A percentile compares a stretch with the other conserved stretches of the same genome.
Conservation (phyloP, 2,329 filamentous ascomycete genomes). For the Stemphylium beticola region DNA sequence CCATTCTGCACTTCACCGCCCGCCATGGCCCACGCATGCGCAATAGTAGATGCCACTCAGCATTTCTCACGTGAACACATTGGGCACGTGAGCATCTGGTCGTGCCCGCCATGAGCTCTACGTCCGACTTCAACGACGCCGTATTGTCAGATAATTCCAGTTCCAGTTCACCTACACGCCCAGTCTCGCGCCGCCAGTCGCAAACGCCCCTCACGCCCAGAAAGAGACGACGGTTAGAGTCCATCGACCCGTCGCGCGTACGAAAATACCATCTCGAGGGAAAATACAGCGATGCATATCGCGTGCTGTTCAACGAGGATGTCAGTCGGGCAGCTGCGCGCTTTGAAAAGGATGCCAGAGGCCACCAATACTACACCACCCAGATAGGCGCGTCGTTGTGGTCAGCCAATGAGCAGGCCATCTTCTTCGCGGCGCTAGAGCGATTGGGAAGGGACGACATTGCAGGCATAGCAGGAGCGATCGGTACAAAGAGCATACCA, state of each 20-base stretch:
- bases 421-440: conserved; percentile 70
- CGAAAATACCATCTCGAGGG: conserved; percentile 41
- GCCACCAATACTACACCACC: conserved; percentile 43
- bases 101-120: conserved; percentile 24
- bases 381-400: conserved; percentile 75
- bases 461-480: conserved; percentile 64
- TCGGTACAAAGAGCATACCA: conserved; percentile 74
- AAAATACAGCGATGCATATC: conserved; percentile 56
- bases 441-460: conserved; percentile 69
- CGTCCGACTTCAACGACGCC: conserved; percentile 13
- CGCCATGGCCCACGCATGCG: conserved; percentile 17
- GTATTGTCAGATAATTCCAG: conserved; percentile 4
- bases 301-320: conserved; percentile 42
- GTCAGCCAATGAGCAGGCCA: conserved; percentile 72
- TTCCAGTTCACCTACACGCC: conserved; percentile 2
- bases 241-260: conserved; percentile 19
- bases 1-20: conserved; percentile 7
- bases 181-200: conserved; percentile 18
- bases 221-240: conserved; percentile 35
- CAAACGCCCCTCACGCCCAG: conserved; percentile 22
- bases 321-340: conserved; percentile 27
- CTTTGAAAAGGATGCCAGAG: conserved; percentile 15
- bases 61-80: background rate
- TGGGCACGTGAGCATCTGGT: background rate
- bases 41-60: background rate